phyloP scores from a whole-genome alignment of 2,329 filamentous ascomycete species.

The Aspergillus aculeatus region DNA sequence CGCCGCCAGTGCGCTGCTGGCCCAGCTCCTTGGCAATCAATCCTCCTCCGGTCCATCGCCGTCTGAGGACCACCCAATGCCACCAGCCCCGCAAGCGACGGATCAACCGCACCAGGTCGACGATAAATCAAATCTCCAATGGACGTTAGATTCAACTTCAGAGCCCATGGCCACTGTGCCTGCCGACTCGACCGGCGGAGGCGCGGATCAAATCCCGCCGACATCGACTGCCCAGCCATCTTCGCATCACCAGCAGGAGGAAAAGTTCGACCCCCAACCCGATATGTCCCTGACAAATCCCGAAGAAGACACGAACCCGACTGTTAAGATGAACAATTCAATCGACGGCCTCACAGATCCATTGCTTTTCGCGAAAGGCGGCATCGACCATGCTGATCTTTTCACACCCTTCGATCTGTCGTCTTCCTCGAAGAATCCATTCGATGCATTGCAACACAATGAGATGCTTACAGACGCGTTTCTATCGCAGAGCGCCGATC shows the following conservation, averaged over 20 bases:
- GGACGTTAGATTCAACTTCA: conserved; percentile 11
- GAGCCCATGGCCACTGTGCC: conserved; percentile 7
- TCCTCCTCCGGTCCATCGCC: conserved; percentile 13
- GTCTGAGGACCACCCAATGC: conserved; percentile 6
- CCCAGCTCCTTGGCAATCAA: conserved; percentile 42
- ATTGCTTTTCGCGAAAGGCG: conserved; percentile 32
- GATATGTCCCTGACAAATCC: conserved; percentile 14
- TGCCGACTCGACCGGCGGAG: conserved; percentile 11
- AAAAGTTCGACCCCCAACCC: conserved; percentile 13
- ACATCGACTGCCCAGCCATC: background rate
- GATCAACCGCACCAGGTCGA: conserved; percentile 5
- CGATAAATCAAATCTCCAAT: conserved; percentile 14
- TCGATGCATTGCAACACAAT: conserved; percentile 41
- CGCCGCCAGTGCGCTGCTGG: conserved; percentile 43
- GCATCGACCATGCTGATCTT: conserved; percentile 33
- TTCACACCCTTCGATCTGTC: conserved; percentile 38
- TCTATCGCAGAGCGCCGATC: conserved; percentile 36
- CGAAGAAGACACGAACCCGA: conserved; percentile 6
- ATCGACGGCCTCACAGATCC: conserved; percentile 35
- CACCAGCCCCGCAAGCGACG: conserved; percentile 7
- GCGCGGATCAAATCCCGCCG: conserved; percentile 13
- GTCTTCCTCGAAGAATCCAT: conserved; percentile 32
- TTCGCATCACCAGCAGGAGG: conserved; percentile 11
- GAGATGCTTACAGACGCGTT: conserved; percentile 42
- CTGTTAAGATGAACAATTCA: conserved; percentile 22